A percentile compares a stretch with the other conserved stretches of the same genome.
These are phyloP conservation scores for Capsella rubella DNA, from an alignment of 441 rosid species.

Conservation along the genomic window DNA sequence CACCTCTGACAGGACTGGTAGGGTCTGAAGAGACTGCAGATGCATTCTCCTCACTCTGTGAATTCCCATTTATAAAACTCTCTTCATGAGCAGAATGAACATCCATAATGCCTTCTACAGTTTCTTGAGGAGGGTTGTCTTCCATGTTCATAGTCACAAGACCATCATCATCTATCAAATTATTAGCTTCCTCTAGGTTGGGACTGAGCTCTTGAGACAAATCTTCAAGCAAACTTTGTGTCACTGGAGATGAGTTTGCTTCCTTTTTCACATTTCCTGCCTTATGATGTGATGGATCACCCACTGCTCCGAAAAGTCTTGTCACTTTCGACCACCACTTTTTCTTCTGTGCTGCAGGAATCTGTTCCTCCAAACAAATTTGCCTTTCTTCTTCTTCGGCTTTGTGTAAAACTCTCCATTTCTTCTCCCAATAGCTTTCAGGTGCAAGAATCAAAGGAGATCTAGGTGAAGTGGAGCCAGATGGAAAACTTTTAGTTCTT, in stretches of 20 bases:
- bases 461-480: conserved; percentile 54
- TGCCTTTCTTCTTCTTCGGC: conserved; percentile 52
- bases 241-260: conserved; percentile 53
- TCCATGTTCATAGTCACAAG: conserved; percentile 13
- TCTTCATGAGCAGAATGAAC: conserved; percentile 32
- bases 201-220: conserved; percentile 60
- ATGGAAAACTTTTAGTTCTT: conserved; percentile 56
- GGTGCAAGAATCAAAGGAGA: conserved; percentile 58
- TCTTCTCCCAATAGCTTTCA: conserved; percentile 90
- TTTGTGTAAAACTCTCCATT: conserved; percentile 68
- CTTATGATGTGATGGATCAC: conserved; percentile 57
- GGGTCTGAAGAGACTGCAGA: conserved; percentile 54
- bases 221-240: conserved; percentile 65
- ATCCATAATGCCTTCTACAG: conserved; percentile 4
- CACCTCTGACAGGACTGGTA: conserved; percentile 54
- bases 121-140: conserved; percentile 22
- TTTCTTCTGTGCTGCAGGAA: conserved; percentile 49
- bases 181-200: conserved; percentile 49
- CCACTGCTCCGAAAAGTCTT: conserved; percentile 59
- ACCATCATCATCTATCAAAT: neutral
- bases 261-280: conserved; percentile 26
- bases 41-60: conserved; percentile 63
- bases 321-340: conserved; percentile 67
- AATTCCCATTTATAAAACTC: conserved; percentile 50
- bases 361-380: conserved; percentile 45